Percentiles rank a stretch among this genome's conserved stretches.
phyloP scores from a whole-genome alignment of 2,329 filamentous ascomycete species.

The Chaetomium olivaceum region DNA sequence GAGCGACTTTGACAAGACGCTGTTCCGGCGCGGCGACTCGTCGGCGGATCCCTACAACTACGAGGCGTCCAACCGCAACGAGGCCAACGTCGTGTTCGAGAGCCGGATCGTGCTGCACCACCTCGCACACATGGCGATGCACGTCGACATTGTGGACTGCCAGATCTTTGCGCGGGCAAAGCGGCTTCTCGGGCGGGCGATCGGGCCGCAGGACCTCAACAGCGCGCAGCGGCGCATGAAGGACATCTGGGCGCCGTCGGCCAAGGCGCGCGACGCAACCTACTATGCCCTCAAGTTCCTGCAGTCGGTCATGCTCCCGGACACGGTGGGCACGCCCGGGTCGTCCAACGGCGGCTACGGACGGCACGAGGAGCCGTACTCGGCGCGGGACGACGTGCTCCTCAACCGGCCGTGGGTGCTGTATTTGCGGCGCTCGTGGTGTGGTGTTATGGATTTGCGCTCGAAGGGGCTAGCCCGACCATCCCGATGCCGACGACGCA shows the following conservation, averaged over 20 bases:
- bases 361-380: conserved; percentile 58
- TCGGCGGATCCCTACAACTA: conserved; percentile 57
- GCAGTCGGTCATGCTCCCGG: conserved; percentile 74
- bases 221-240: conserved; percentile 82
- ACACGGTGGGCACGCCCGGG: conserved; percentile 45
- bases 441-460: conserved; percentile 90
- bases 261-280: conserved; percentile 83
- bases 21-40: conserved; percentile 58
- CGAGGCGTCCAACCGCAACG: conserved; percentile 61
- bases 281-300: conserved; percentile 92
- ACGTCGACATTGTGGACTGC: conserved; percentile 95
- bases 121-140: conserved; percentile 95
- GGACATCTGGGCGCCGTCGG: conserved; percentile 84
- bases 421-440: conserved; percentile 91
- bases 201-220: conserved; percentile 77
- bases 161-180: conserved; percentile 92
- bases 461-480: conserved; percentile 73
- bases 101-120: conserved; percentile 88
- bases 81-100: conserved; percentile 71
- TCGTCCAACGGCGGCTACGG: conserved; percentile 43
- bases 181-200: conserved; percentile 79
- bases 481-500: conserved; percentile 55
- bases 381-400: conserved; percentile 82
- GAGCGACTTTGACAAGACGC: conserved; percentile 80
- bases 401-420: conserved; percentile 93